These are phyloP conservation scores for Arctium minus DNA, from an alignment of 129 eudicot species.

Conservation along the genomic window DNA sequence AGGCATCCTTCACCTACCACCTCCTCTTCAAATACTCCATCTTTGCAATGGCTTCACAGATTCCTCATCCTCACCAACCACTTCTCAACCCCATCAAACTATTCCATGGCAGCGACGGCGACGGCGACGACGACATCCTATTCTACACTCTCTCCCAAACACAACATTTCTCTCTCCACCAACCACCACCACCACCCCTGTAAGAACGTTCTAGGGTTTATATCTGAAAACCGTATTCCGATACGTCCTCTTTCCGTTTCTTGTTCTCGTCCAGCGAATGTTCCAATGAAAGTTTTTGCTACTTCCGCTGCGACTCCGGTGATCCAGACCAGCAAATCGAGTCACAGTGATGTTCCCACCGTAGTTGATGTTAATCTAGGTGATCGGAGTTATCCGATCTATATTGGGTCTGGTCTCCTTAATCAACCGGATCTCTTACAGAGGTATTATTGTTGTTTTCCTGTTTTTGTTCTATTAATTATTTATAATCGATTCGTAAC, in stretches of 20 bases:
- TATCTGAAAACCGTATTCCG: constrained; percentile 1
- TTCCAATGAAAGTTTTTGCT: constrained; percentile 32
- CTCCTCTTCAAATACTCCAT: constrained; percentile 8
- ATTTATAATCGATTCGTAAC: background rate
- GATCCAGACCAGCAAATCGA: constrained; percentile 30
- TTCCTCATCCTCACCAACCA: constrained; percentile 16
- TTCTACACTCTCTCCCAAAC: constrained; percentile 16
- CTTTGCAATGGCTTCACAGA: background rate
- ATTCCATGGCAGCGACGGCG: constrained; percentile 25
- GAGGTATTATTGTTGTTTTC: constrained; percentile 31
- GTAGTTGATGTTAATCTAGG: constrained; percentile 87
- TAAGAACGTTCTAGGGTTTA: constrained; percentile 19
- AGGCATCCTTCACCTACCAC: constrained; percentile 13
- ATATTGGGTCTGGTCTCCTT: constrained; percentile 85
- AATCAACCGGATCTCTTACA: constrained; percentile 82
- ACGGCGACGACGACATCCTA: constrained; percentile 20
- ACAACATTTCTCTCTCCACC: constrained; percentile 10
- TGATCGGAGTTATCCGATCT: constrained; percentile 98
- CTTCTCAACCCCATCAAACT: background rate
- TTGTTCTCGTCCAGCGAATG: constrained; percentile 3
- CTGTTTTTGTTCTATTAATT: background rate
- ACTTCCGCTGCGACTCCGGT: constrained; percentile 44
- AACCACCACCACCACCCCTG: background rate
- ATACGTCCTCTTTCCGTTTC: constrained; percentile 18
- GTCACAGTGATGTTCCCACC: constrained; percentile 35